These are phyloP conservation scores for Phytophthora colocasiae DNA, from an alignment of 352 stramenopile genomes.

Conservation along the genomic window DNA sequence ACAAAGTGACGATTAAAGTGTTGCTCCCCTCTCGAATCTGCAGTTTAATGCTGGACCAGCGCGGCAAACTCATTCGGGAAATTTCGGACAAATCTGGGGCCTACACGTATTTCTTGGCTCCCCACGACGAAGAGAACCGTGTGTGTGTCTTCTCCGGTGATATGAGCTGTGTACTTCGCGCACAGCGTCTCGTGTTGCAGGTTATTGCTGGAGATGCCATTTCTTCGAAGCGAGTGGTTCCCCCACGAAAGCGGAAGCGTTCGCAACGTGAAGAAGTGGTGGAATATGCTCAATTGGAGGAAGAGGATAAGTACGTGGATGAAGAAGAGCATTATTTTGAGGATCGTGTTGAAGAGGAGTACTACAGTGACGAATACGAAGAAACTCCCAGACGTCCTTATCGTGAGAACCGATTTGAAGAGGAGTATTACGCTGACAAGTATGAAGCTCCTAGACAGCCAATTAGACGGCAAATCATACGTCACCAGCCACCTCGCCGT, in stretches of 20 bases:
- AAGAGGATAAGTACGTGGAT: constrained; percentile 24
- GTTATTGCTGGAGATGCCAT: constrained; percentile 65
- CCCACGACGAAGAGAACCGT: constrained; percentile 46
- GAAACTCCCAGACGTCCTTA: constrained; percentile 3
- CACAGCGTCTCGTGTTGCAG: constrained; percentile 64
- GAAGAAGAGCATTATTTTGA: constrained; percentile 24
- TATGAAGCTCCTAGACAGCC: constrained; percentile 13
- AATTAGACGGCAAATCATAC: constrained; percentile 20
- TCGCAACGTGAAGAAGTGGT: constrained; percentile 23
- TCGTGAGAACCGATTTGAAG: constrained; percentile 1
- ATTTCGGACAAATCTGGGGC: constrained; percentile 61
- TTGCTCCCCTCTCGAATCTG: constrained; percentile 55
- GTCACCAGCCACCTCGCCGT: constrained; percentile 14
- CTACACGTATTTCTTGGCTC: constrained; percentile 52
- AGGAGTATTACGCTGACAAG: constrained; percentile 6
- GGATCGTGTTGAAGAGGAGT: constrained; percentile 23
- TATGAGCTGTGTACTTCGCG: constrained; percentile 54
- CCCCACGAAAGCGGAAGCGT: constrained; percentile 53
- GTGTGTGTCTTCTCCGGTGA: constrained; percentile 68
- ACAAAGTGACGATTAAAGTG: constrained; percentile 61
- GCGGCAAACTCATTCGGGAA: constrained; percentile 60
- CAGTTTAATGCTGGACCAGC: constrained; percentile 54
- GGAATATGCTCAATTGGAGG: constrained; percentile 17
- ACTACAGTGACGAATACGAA: constrained; percentile 17
- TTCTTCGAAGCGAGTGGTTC: constrained; percentile 44